A percentile compares a stretch with the other conserved stretches of the same genome.
Evolutionary conservation across 1,139 yeast genomes (phyloP).

Genomic region (Scheffersomyces insectosa): DNA sequence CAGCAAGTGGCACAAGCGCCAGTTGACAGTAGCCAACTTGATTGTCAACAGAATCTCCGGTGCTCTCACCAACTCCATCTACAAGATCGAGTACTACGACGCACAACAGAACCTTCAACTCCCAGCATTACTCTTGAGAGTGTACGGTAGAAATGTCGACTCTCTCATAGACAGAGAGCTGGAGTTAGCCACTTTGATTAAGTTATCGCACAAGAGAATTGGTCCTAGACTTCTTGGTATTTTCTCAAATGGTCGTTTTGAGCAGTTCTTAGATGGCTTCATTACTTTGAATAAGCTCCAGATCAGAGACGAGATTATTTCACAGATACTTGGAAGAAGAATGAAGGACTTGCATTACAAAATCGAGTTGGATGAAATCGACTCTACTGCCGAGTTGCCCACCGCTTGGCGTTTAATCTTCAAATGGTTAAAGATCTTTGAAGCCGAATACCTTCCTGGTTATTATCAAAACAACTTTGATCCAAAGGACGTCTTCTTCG

Average conservation of each 20-base stretch:
- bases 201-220: constrained; percentile 73
- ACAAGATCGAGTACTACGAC: constrained; percentile 55
- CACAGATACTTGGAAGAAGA: constrained; percentile 88
- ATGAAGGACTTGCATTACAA: constrained; percentile 93
- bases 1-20: constrained; percentile 71
- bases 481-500: constrained; percentile 47
- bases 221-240: constrained; percentile 91
- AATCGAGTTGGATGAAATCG: constrained; percentile 62
- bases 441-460: constrained; percentile 34
- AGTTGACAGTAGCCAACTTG: constrained; percentile 46
- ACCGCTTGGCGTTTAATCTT: constrained; percentile 67
- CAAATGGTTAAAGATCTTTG: constrained; percentile 70
- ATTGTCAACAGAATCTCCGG: constrained; percentile 70
- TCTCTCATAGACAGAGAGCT: constrained; percentile 82
- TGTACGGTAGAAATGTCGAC: constrained; percentile 90
- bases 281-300: constrained; percentile 71
- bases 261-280: constrained; percentile 84
- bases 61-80: constrained; percentile 90
- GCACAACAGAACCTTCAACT: constrained; percentile 23
- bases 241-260: constrained; percentile 87
- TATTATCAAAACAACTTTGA: constrained; percentile 25
- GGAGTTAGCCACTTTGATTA: constrained; percentile 71
- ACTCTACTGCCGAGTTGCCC: constrained; percentile 39
- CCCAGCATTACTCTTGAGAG: constrained; percentile 64
- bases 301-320: constrained; percentile 71